Evolutionary conservation across 192 early-diverging fungal genomes (phyloP), one percentile per base, ranked within the genome.

Genomic region (Martensiomyces pterosporus): DNA sequence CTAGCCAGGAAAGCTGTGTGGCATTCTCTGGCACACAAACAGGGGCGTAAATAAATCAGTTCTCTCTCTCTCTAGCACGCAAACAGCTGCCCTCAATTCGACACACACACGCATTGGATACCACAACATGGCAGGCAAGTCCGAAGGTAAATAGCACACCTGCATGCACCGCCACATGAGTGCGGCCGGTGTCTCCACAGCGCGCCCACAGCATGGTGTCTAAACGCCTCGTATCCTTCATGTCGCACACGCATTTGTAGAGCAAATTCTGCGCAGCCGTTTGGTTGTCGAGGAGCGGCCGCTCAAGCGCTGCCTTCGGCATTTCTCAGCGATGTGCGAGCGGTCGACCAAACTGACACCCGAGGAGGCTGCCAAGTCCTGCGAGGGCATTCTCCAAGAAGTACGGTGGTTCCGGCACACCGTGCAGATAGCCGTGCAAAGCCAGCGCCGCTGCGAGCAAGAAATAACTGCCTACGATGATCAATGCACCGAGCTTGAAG

Each of bases 381-480:
- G 51, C 29, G 41, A 44, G 19, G 60, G 49, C 15, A 61, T 64
- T 0, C n/a, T 64, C 18, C 60, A 60, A 18, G 68, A 71, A 36
- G 61, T 71, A 33, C 60, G 57, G 2, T 71, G 68, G 68, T 71
- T 71, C 23, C 33, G 61, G n/a, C 68, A 71, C 34, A 54, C 60
- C 0, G 47, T 58, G 1, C 56, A 56, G 24, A 48, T 59, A 9
- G 68, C 68, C 9, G 43, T 44, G 34, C 68, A 64, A 34, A 60
- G 60, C 56, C 68, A 71, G 37, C 42, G 49, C 17, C 57, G 68
- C 10, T 56, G 61, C 49, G 48, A 42, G 18, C 39, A 47, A 29
- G 68, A 71, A 25, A 38, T 51, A 5, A 2, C 32, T 18, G 21
- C 24, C 3, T 64, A 64, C 38, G 15, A 45, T n/a, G 40, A 53